Conservation (phyloP, 2,329 filamentous ascomycete species). For the Penicillium sp. region DNA sequence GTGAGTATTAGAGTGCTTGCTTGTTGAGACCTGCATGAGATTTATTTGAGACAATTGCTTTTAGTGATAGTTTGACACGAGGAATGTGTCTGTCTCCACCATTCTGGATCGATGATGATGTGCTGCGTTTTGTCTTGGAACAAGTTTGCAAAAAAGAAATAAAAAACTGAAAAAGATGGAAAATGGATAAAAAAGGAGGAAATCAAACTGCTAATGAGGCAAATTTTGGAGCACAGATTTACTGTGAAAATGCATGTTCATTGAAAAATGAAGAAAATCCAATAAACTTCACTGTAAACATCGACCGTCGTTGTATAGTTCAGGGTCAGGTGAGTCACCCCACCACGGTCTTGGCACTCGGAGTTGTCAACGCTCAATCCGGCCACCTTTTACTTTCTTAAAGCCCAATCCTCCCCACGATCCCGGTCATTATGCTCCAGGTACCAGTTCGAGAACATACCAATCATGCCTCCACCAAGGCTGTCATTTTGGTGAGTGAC, state of each 20-base stretch:
- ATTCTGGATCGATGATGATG: too few species aligned
- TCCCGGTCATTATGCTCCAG: slow-evolving; percentile 38
- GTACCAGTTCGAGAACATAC: slow-evolving; percentile 41
- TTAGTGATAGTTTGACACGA: too few species aligned
- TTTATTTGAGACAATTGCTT: background rate
- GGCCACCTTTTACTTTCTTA: slow-evolving; percentile 14
- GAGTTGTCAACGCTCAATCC: slow-evolving; percentile 15
- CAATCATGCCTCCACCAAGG: slow-evolving; percentile 67
- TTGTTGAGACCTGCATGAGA: too few species aligned
- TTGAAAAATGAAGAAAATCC: too few species aligned
- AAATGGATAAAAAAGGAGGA: too few species aligned
- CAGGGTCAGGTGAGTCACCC: slow-evolving; percentile 19
- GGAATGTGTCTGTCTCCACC: too few species aligned
- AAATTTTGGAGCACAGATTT: too few species aligned
- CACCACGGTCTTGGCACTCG: slow-evolving; percentile 21
- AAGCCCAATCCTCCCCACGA: slow-evolving; percentile 3
- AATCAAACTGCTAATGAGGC: too few species aligned
- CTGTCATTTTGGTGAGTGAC: slow-evolving; percentile 75
- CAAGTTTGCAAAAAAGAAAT: background rate
- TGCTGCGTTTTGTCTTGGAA: too few species aligned
- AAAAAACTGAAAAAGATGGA: background rate
- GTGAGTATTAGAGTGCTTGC: too few species aligned
- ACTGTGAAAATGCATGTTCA: too few species aligned
- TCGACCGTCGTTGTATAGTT: background rate
- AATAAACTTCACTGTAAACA: too few species aligned